Percentiles rank a stretch among this genome's conserved stretches.
These are phyloP conservation scores for Mycena sanguinolenta DNA, from an alignment of 768 basidiomycete genomes.

Conservation along the genomic window DNA sequence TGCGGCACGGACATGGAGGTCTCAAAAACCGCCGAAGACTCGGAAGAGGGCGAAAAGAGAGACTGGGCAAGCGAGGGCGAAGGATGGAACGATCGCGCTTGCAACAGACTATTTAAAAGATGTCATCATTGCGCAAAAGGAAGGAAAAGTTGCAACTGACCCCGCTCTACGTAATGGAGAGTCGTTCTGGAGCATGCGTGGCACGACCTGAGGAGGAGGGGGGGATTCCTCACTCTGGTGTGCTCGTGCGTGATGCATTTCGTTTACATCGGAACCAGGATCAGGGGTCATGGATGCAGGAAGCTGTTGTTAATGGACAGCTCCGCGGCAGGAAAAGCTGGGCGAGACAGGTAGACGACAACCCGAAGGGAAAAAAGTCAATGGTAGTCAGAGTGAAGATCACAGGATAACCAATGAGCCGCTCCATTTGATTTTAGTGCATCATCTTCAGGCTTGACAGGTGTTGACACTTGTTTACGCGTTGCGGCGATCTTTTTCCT, in stretches of 20 bases:
- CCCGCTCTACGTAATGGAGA: conserved; percentile 66
- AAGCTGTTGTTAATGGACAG: not conserved
- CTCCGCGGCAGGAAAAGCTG: not conserved
- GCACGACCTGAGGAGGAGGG: conserved; percentile 36
- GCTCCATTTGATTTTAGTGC: no score
- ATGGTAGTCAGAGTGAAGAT: no score
- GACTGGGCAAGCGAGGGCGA: conserved; percentile 43
- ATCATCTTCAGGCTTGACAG: no score
- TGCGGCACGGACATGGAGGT: conserved; percentile 36
- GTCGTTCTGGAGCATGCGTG: conserved; percentile 47
- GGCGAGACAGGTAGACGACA: no score
- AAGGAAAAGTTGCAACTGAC: conserved; percentile 53
- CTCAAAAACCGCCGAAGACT: conserved; percentile 13
- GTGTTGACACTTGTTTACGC: no score
- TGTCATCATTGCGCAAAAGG: conserved; percentile 34
- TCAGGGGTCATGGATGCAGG: conserved; percentile 25
- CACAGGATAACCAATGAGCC: no score
- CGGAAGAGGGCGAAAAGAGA: conserved; percentile 26
- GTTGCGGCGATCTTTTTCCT: not conserved
- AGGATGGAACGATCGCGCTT: conserved; percentile 64
- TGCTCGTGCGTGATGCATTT: conserved; percentile 21
- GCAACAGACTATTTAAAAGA: conserved; percentile 62
- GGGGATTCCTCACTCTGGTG: conserved; percentile 32
- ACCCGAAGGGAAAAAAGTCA: no score
- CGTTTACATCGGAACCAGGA: conserved; percentile 6